Evolutionary conservation across 768 basidiomycete species (phyloP), one percentile per base, ranked within the genome.

Genomic region (Termitomyces sp.): DNA sequence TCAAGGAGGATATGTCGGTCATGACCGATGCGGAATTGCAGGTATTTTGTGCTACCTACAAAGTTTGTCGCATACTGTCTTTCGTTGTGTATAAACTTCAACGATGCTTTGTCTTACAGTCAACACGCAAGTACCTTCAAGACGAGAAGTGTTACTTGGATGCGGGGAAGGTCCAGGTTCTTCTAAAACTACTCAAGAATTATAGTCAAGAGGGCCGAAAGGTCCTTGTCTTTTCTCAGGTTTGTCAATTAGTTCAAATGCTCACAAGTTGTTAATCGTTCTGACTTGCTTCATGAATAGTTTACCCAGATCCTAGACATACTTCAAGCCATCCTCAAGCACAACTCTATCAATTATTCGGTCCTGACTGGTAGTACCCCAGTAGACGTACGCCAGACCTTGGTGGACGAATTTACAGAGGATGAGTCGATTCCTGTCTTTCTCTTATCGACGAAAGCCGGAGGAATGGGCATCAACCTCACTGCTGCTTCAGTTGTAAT

Each of bases 1-100:
- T 99, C 51, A 92, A 93, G 68, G 97, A 99, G 70, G 97, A 99
- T 71, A 93, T 99, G 90, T 84, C 90, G 64, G 88, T 97, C 20
- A 98, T 98, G 96, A 96, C 94, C 45, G 97, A 99, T 72, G 88
- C 94, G 8, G 97, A 98, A 73, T 77, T 99, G 36, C 93, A 97
- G 66, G 72, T 83, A 42, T 96, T 95, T 68, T 90, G 89, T 66
- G 80, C 81, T 50, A 84, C 85, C 12, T 96, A 96, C 75, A 93
- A 91, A 81, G 94, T 94, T 55, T 41, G 79, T 65, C 13, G 5
- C 5, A 42, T n/a, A 18, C 33, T 33, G 33, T 46, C 37, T 26
- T 7, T 42, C 6, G 9, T 33, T 42, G n/a, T 3, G 28, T 31
- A 6, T n/a, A 22, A 44, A 45, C 26, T 26, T 36, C 31, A 37